These are phyloP conservation scores for Lasiodiplodia sp. DNA, from an alignment of 2,329 filamentous ascomycete species.

Conservation along the genomic window DNA sequence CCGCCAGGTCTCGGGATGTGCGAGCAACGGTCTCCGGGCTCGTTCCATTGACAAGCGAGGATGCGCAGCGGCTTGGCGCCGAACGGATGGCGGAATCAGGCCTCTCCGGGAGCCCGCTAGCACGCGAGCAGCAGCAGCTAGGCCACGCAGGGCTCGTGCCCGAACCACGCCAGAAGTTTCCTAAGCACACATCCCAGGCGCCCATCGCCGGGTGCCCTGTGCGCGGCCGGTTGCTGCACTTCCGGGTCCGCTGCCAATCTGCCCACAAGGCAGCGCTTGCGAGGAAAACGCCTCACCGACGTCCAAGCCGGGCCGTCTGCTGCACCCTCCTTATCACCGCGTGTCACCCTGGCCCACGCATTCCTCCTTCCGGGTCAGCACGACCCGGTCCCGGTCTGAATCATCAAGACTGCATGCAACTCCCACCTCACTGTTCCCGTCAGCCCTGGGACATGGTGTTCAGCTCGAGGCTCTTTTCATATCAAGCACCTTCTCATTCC, in stretches of 20 bases:
- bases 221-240: background rate
- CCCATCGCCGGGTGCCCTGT: background rate
- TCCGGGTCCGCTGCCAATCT: background rate
- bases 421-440: background rate
- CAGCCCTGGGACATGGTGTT: background rate
- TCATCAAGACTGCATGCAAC: background rate
- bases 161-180: constrained; percentile 10
- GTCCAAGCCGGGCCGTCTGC: background rate
- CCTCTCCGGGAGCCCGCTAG: constrained; percentile 7
- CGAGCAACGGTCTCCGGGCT: background rate
- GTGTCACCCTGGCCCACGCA: background rate
- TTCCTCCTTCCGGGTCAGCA: background rate
- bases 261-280: constrained; percentile 17
- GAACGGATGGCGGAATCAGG: constrained; percentile 24
- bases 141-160: background rate
- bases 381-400: constrained; percentile 5
- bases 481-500: background rate
- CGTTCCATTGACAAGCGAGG: constrained; percentile 3
- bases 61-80: constrained; percentile 4
- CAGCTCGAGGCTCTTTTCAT: background rate
- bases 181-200: constrained; percentile 6
- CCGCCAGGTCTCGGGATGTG: constrained; percentile 15
- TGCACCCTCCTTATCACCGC: constrained; percentile 11
- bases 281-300: constrained; percentile 17
- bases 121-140: background rate